phyloP scores from a whole-genome alignment of 164 flowering plant species.

The Pachysandra terminalis region DNA sequence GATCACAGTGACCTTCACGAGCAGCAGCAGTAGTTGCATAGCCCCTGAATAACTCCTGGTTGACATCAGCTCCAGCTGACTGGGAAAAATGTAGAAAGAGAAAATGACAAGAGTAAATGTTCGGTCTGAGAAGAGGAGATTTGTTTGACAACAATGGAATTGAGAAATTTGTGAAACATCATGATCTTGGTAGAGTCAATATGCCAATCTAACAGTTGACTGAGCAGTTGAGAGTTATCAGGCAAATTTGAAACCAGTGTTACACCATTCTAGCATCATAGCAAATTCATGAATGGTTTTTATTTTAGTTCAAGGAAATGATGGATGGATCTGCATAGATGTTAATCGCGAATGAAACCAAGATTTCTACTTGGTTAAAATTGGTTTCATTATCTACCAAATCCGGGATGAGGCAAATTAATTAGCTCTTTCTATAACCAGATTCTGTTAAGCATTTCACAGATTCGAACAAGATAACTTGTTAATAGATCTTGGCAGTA shows the following conservation, averaged over 20 bases:
- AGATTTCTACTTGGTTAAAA: too few relatives aligned
- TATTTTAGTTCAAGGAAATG: background rate
- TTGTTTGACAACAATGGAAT: too few relatives aligned
- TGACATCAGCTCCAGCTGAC: conserved; percentile 46
- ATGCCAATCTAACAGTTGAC: background rate
- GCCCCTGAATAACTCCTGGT: conserved; percentile 50
- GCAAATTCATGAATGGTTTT: background rate
- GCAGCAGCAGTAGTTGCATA: conserved; percentile 55
- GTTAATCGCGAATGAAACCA: background rate
- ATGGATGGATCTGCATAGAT: background rate
- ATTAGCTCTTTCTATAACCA: background rate
- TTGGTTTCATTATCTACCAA: background rate
- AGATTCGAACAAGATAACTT: background rate
- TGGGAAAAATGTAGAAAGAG: conserved; percentile 9
- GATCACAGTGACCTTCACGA: conserved; percentile 37
- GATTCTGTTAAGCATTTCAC: background rate
- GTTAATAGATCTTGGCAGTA: background rate
- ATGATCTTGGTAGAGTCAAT: background rate
- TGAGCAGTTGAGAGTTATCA: background rate
- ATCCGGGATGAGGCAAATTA: background rate
- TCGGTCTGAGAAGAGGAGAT: too few relatives aligned
- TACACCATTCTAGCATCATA: background rate
- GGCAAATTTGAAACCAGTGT: background rate
- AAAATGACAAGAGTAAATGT: background rate
- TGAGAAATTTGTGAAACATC: background rate